phyloP scores from a whole-genome alignment of 805 yeast genomes.

The Wickerhamomyces chaumierensis region DNA sequence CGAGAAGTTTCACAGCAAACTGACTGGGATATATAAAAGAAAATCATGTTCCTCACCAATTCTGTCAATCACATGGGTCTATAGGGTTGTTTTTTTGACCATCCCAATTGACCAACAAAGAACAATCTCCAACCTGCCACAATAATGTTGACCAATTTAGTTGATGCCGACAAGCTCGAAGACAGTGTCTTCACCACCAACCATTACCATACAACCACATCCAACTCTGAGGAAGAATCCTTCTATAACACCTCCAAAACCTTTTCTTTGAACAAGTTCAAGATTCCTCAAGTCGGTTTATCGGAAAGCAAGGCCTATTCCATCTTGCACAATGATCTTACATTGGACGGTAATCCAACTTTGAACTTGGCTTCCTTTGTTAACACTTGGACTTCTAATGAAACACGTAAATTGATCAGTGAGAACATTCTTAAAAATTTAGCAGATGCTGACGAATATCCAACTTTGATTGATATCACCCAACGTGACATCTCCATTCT shows the following conservation, averaged over 20 bases:
- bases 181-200: conserved; percentile 17
- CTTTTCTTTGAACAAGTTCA: conserved; percentile 33
- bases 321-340: conserved; percentile 59
- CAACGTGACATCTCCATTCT: conserved; percentile 74
- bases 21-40: no score
- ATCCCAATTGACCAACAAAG: neutral
- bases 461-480: conserved; percentile 70
- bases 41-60: no score
- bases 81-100: no score
- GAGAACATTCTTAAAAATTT: conserved; percentile 79
- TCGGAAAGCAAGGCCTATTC: conserved; percentile 43
- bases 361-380: conserved; percentile 86
- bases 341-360: conserved; percentile 75
- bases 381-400: conserved; percentile 55
- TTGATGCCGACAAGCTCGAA: conserved; percentile 23
- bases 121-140: neutral
- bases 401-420: conserved; percentile 38
- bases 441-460: conserved; percentile 92
- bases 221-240: neutral
- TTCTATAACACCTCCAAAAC: conserved; percentile 4
- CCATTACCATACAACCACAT: conserved; percentile 13
- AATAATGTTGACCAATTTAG: conserved; percentile 14
- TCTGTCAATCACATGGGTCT: no score
- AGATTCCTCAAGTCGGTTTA: conserved; percentile 47
- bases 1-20: no score